phyloP scores from a whole-genome alignment of 768 basidiomycete genomes.

The Auriscalpium orientale region DNA sequence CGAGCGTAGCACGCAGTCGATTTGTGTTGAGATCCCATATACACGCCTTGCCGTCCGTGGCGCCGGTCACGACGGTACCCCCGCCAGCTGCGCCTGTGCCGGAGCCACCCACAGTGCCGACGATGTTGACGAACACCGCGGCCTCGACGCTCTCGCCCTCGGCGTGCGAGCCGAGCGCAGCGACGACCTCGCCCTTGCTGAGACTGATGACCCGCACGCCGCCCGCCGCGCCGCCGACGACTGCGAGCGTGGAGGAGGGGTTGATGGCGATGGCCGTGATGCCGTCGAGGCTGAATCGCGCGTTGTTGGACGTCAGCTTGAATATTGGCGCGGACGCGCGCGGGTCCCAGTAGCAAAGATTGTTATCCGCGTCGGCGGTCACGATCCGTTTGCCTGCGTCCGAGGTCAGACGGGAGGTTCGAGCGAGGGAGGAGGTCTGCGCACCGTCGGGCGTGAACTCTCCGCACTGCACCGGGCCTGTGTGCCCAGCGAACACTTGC shows the following conservation, averaged over 20 bases:
- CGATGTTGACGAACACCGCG: slow-evolving; percentile 74
- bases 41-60: slow-evolving; percentile 89
- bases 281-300: slow-evolving; percentile 71
- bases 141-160: slow-evolving; percentile 87
- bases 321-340: slow-evolving; percentile 68
- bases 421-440: not conserved
- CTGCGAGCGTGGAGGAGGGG: slow-evolving; percentile 79
- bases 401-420: not conserved
- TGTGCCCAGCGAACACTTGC: slow-evolving; percentile 93
- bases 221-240: slow-evolving; percentile 82
- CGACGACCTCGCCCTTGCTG: slow-evolving; percentile 76
- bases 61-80: slow-evolving; percentile 74
- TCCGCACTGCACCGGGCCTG: slow-evolving; percentile 75
- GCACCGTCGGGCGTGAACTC: slow-evolving; percentile 87
- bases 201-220: slow-evolving; percentile 84
- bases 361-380: slow-evolving; percentile 78
- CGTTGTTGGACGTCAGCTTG: slow-evolving; percentile 66
- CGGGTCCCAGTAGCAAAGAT: slow-evolving; percentile 88
- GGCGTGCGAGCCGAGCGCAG: slow-evolving; percentile 72
- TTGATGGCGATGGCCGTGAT: slow-evolving; percentile 87
- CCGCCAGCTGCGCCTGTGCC: slow-evolving; percentile 43
- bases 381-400: slow-evolving; percentile 75
- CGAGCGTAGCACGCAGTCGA: slow-evolving; percentile 70
- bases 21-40: slow-evolving; percentile 93
- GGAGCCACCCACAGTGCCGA: slow-evolving; percentile 44